Base-by-base conservation (phyloP, 192 early-diverging fungal species). In the Rhizophagus prolifer region DNA sequence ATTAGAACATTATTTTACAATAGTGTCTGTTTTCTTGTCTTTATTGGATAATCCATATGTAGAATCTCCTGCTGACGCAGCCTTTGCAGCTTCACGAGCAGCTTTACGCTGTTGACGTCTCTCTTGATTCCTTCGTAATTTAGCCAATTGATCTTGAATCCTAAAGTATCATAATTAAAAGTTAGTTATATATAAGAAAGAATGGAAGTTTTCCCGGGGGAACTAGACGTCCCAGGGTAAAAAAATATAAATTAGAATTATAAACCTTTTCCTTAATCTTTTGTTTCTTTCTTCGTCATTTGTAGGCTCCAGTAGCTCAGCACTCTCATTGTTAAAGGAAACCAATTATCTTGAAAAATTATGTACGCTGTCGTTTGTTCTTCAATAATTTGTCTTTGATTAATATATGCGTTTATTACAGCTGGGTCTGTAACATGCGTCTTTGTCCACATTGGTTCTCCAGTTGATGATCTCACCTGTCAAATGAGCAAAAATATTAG, bases 391-490 rank as follows among this genome's bases (percentile, higher is more conserved):
- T 90, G 87, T 7, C 93, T 85, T 61, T 98, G 94, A 13, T 94
- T 86, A 74, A 97, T 81, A 72, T 98, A 98, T 23, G 93, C 93
- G 76, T 96, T 95, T 46, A 97, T 92, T 1, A 98, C 94, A 3
- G 91, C 86, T 26, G 86, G 83, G 74, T 97, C 95, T 9, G 87
- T 90, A 14, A 98, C 85, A 2, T 93, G 88, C 77, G 97, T 95
- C n/a, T 87, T 84, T 62, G 90, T 88, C 92, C 92, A 94, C 64
- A 86, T 87, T 16, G 87, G 77, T 74, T 93, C 91, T 4, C 93
- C 93, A 9, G 87, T 90, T 9, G 83, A 82, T 60, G 83, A 82
- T 80, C 66, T 79, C 74, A 68, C 85, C 84, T 38, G 7, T n/a
- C 50, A 54, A 21, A 54, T 54, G 19, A 21, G 50, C 0, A 54